Percentiles rank a stretch among this genome's conserved stretches.
Conservation (phyloP, 2,329 filamentous ascomycete species). For the Orbilia javanica region DNA sequence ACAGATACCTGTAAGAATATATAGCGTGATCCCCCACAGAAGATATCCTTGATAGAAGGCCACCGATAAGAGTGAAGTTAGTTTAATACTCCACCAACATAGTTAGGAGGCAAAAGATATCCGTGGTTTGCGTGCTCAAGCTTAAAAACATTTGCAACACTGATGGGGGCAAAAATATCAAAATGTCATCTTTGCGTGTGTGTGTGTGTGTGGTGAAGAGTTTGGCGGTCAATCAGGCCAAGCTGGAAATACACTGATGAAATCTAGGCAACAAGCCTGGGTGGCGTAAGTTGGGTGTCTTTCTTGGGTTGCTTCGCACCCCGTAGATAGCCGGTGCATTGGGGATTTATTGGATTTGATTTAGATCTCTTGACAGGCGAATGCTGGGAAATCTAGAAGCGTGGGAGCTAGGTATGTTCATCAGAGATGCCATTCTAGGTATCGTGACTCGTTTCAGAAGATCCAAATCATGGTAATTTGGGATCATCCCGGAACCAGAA, state of each 20-base stretch:
- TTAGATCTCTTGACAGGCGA: conserved; percentile 25
- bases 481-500: background rate
- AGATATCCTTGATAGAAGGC: conserved; percentile 34
- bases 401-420: conserved; percentile 66
- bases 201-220: conserved; percentile 18
- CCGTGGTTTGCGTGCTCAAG: background rate
- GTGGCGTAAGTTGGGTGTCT: conserved; percentile 49
- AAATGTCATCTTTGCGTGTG: conserved; percentile 26
- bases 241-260: conserved; percentile 26
- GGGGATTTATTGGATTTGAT: conserved; percentile 16
- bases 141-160: conserved; percentile 13
- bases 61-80: conserved; percentile 33
- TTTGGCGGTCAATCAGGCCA: background rate
- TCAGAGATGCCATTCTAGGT: conserved; percentile 49
- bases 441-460: conserved; percentile 30
- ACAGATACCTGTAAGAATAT: conserved; percentile 9
- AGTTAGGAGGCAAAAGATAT: conserved; percentile 21
- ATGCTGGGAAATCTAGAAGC: conserved; percentile 62
- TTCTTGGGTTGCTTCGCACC: conserved; percentile 49
- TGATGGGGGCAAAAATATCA: conserved; percentile 46
- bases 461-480: background rate
- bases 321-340: conserved; percentile 53
- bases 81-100: conserved; percentile 15
- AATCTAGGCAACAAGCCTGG: conserved; percentile 55
- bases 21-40: conserved; percentile 41